Evolutionary conservation across 2,329 filamentous ascomycete species (phyloP), one percentile per base, ranked within the genome.

Genomic region (Talaromyces sp.): DNA sequence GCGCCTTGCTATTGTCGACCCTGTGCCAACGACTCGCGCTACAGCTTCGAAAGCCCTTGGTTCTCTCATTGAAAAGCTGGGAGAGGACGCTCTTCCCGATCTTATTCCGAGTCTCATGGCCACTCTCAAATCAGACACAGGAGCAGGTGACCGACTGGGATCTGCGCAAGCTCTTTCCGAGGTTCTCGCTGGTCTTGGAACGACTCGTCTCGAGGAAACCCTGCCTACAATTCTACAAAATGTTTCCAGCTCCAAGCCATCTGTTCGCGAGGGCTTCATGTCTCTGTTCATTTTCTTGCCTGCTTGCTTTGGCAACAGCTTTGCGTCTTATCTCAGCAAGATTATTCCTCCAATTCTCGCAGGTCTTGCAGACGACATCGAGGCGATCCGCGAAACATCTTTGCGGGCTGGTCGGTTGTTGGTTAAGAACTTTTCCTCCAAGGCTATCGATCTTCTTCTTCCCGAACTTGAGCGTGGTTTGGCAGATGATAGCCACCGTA

Each of bases 201-300:
- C 95, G 0, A 85, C 89, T 57, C 90, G 95, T 67, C 81, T 99
- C 67, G 95, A 99, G 76, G 96, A 99, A 77, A 98, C 93, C 5
- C 81, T 99, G 53, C 96, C 95, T 44, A 97, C 93, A 13, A 96
- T 99, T 68, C 79, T 99, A 47, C 93, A 98, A 71, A 99, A 99
- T 71, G 93, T 96, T 66, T 88, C 92, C 68, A 98, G 93, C 70
- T 86, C 89, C 67, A 97, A 96, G 77, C 75, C 95, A 19, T 87
- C 92, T 59, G 92, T 99, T 65, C 88, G 95, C 69, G 95, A 99
- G 81, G 95, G 95, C 53, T 99, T 99, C 81, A 99, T 99, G 95
- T 97, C 95, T 8, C 84, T 99, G 47, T 99, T 99, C 78, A 98
- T 99, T 67, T 99, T 97, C 84, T 86, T 99, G 79, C 95, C 95